Evolutionary conservation across 2,329 filamentous ascomycete genomes (phyloP).

Genomic region (Exophiala viscosa): DNA sequence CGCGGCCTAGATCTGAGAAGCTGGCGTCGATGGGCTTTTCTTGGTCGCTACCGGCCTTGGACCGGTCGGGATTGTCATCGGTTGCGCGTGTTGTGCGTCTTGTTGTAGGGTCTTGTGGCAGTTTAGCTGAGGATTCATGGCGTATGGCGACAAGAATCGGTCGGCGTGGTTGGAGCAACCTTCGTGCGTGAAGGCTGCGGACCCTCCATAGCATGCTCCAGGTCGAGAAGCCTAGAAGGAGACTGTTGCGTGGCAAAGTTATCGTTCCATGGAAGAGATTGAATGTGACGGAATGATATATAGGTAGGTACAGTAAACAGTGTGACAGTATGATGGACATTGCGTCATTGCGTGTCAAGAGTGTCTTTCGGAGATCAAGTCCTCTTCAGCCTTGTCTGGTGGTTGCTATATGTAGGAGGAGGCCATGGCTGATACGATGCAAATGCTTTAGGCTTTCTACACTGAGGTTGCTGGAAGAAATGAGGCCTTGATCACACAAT

Average conservation of each 20-base stretch:
- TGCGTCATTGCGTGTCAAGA: no score
- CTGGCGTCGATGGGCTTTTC: conserved; percentile 14
- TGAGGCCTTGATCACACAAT: background rate
- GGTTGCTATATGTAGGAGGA: no score
- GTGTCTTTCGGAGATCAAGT: no score
- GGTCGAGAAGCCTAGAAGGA: background rate
- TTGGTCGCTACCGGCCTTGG: conserved; percentile 3
- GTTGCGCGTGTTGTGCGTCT: background rate
- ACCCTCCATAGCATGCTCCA: conserved; percentile 22
- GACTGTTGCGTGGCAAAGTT: no score
- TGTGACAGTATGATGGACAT: no score
- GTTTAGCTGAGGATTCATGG: background rate
- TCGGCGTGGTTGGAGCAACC: background rate
- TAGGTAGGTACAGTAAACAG: no score
- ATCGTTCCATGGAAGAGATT: no score
- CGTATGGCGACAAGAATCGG: background rate
- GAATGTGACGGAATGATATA: no score
- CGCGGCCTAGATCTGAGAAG: conserved; percentile 43
- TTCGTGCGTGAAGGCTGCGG: conserved; percentile 10
- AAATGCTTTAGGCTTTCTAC: no score
- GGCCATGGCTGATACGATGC: no score
- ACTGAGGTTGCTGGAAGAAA: background rate
- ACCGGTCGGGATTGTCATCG: conserved; percentile 2
- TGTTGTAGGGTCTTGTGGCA: background rate
- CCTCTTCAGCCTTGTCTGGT: no score